phyloP scores from a whole-genome alignment of 1,139 yeast species.

The Tardiomyces digboiensis region DNA sequence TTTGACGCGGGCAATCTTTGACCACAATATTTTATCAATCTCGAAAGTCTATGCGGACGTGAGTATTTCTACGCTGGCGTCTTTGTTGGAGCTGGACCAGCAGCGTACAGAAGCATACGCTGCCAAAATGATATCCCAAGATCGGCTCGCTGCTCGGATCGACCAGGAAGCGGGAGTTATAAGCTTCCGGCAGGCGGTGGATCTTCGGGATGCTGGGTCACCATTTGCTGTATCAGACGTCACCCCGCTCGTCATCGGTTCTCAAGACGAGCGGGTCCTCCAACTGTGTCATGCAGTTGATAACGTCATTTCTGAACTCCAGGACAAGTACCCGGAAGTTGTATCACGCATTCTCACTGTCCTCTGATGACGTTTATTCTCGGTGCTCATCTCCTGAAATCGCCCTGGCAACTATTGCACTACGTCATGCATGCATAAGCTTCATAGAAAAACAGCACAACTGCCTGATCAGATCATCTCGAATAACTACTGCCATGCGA shows the following conservation, averaged over 20 bases:
- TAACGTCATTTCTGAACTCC: neutral
- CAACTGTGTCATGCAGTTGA: neutral
- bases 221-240: neutral
- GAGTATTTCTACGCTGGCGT: slow-evolving; percentile 20
- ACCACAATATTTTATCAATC: slow-evolving; percentile 27
- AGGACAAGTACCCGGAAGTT: neutral
- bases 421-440: too few species aligned
- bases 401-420: too few species aligned
- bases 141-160: slow-evolving; percentile 24
- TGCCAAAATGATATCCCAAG: slow-evolving; percentile 26
- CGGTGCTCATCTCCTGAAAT: too few species aligned
- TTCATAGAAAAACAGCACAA: too few species aligned
- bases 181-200: slow-evolving; percentile 11
- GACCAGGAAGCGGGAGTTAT: slow-evolving; percentile 26
- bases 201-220: neutral
- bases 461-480: too few species aligned
- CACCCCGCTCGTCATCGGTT: neutral
- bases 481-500: too few species aligned
- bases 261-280: neutral
- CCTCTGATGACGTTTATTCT: too few species aligned
- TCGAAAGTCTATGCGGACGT: slow-evolving; percentile 25
- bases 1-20: slow-evolving; percentile 24
- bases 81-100: slow-evolving; percentile 19
- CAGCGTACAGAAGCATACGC: slow-evolving; percentile 24
- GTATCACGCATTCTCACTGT: too few species aligned